Evolutionary conservation across 2,329 filamentous ascomycete species (phyloP).

Genomic region (Cercospora nicotianae): DNA sequence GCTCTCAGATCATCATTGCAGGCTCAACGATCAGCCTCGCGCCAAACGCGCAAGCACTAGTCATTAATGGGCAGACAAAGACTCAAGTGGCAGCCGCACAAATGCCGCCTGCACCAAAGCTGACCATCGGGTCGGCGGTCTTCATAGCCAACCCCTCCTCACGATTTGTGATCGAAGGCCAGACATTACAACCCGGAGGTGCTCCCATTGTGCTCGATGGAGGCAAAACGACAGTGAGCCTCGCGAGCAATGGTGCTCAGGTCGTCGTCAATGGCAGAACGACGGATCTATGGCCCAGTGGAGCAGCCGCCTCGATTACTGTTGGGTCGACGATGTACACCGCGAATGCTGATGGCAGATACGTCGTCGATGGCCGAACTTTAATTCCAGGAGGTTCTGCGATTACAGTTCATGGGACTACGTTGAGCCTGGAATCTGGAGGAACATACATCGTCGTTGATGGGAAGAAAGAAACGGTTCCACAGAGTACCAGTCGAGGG

Average conservation of each 20-base stretch:
- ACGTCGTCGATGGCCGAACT: background rate
- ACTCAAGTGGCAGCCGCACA: background rate
- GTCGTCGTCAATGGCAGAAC: background rate
- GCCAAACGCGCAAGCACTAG: background rate
- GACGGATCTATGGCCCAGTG: background rate
- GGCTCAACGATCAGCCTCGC: background rate
- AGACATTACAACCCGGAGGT: background rate
- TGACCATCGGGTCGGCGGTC: background rate
- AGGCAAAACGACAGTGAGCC: background rate
- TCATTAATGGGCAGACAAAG: background rate
- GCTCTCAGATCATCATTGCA: background rate
- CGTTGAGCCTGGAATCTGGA: background rate
- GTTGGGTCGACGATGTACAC: background rate
- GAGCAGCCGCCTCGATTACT: background rate
- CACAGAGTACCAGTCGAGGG: background rate
- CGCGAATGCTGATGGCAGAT: background rate
- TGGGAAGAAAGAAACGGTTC: background rate
- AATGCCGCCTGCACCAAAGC: background rate
- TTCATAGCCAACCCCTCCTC: background rate
- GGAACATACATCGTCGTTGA: background rate
- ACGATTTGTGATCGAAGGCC: background rate
- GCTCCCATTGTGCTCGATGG: background rate
- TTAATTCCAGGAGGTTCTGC: background rate
- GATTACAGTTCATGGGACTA: background rate
- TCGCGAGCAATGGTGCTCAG: background rate